Evolutionary conservation across 371 early-diverging fungal genomes (phyloP).

Genomic region (Mortierella sp.): DNA sequence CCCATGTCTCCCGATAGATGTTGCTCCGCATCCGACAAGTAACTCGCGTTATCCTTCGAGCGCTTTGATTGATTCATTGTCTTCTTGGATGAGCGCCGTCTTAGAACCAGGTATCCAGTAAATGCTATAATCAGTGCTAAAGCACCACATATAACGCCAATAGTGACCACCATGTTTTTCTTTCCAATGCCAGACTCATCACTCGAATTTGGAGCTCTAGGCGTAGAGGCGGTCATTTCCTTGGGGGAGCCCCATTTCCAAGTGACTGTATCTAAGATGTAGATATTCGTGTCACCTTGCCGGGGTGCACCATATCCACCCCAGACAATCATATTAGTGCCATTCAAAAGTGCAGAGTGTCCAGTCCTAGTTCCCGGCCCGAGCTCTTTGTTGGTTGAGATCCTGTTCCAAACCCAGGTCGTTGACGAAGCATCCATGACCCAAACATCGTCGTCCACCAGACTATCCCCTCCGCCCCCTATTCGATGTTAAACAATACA

Average conservation of each 20-base stretch:
- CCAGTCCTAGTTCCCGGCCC: slow-evolving; percentile 46
- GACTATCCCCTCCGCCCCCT: slow-evolving; percentile 39
- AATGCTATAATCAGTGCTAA: slow-evolving; percentile 30
- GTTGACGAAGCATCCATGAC: slow-evolving; percentile 36
- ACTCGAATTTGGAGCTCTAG: not conserved
- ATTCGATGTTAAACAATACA: not conserved
- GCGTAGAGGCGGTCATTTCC: not conserved
- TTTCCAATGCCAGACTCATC: slow-evolving; percentile 9
- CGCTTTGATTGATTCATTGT: not conserved
- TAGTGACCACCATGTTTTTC: slow-evolving; percentile 17
- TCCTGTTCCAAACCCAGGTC: slow-evolving; percentile 42
- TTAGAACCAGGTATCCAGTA: slow-evolving; percentile 24
- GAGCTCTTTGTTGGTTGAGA: slow-evolving; percentile 24
- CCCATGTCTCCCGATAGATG: slow-evolving; percentile 27
- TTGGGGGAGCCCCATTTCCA: slow-evolving; percentile 44
- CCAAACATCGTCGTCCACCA: slow-evolving; percentile 45
- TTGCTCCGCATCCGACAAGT: slow-evolving; percentile 37
- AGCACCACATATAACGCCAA: slow-evolving; percentile 41
- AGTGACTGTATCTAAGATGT: slow-evolving; percentile 29
- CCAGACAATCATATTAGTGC: slow-evolving; percentile 51
- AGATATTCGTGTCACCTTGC: slow-evolving; percentile 28
- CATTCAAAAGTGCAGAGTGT: slow-evolving; percentile 41
- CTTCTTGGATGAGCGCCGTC: slow-evolving; percentile 20
- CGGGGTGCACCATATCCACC: slow-evolving; percentile 38
- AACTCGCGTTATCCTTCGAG: slow-evolving; percentile 20